Evolutionary conservation across 805 yeast genomes (phyloP).

Genomic region (Danielozyma ontarioensis): DNA sequence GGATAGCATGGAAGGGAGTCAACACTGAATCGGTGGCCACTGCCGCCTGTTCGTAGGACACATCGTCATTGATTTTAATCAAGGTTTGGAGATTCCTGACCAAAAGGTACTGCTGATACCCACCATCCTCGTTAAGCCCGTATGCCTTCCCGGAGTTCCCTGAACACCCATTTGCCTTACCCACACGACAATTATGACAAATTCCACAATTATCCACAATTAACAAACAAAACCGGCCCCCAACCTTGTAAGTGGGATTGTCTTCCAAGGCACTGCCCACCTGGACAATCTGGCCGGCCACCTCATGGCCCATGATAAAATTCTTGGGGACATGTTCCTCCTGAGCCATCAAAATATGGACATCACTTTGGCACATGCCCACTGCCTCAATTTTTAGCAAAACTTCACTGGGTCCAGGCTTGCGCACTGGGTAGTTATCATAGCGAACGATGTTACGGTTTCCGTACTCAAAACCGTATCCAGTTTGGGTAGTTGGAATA

Average conservation of each 20-base stretch:
- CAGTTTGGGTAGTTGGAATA: constrained; percentile 25
- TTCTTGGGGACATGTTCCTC: constrained; percentile 15
- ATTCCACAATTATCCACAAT: constrained; percentile 30
- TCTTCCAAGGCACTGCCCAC: constrained; percentile 22
- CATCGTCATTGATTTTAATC: constrained; percentile 36
- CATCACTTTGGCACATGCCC: constrained; percentile 41
- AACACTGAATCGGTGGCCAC: constrained; percentile 38
- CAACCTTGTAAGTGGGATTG: constrained; percentile 19
- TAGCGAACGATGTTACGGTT: constrained; percentile 18
- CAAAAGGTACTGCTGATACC: constrained; percentile 35
- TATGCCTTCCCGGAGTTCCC: constrained; percentile 15
- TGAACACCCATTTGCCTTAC: constrained; percentile 28
- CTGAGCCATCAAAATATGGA: constrained; percentile 23
- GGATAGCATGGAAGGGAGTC: constrained; percentile 39
- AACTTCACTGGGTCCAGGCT: constrained; percentile 24
- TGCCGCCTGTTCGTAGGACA: constrained; percentile 35
- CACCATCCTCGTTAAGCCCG: constrained; percentile 36
- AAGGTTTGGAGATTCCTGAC: constrained; percentile 29
- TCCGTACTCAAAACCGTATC: constrained; percentile 30
- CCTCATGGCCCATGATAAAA: constrained; percentile 43
- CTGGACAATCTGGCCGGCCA: constrained; percentile 32
- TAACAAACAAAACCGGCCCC: constrained; percentile 24
- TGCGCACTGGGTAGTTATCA: constrained; percentile 23
- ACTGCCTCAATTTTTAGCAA: constrained; percentile 38
- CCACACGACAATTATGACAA: constrained; percentile 30